Evolutionary conservation across 1,284 basidiomycete genomes (phyloP).

Genomic region (Leccinum pachyderme): DNA sequence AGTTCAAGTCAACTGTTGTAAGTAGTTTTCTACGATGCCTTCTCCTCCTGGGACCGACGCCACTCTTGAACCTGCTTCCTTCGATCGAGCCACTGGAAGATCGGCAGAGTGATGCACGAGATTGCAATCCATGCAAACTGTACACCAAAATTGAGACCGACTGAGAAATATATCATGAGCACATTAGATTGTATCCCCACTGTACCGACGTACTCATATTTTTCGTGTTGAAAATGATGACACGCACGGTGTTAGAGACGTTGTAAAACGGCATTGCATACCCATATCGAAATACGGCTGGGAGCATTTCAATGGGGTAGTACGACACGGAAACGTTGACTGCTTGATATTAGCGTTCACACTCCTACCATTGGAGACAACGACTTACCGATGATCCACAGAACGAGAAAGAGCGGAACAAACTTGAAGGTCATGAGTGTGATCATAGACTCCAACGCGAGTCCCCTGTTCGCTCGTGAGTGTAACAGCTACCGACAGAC

Average conservation of each 20-base stretch:
- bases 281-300: constrained; percentile 62
- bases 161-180: constrained; percentile 30
- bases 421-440: constrained; percentile 53
- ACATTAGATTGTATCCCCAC: constrained; percentile 2
- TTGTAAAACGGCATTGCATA: constrained; percentile 77
- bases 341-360: constrained; percentile 21
- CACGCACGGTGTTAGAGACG: constrained; percentile 54
- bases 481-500: not conserved
- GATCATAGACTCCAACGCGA: constrained; percentile 63
- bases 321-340: constrained; percentile 67
- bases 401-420: constrained; percentile 58
- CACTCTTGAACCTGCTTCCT: constrained; percentile 29
- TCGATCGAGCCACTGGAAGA: constrained; percentile 44
- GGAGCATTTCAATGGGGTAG: constrained; percentile 68
- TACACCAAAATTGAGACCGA: constrained; percentile 59
- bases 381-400: constrained; percentile 63
- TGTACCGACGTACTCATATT: constrained; percentile 47
- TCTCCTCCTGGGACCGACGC: constrained; percentile 19
- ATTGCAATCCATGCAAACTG: constrained; percentile 54
- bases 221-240: constrained; percentile 67
- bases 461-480: constrained; percentile 39
- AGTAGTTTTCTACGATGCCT: not conserved
- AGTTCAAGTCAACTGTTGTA: not conserved
- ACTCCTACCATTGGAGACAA: not conserved
- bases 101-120: constrained; percentile 49